Evolutionary conservation across 2,329 filamentous ascomycete species (phyloP), one percentile per base, ranked within the genome.

Genomic region (Colletotrichum chlorophyti): DNA sequence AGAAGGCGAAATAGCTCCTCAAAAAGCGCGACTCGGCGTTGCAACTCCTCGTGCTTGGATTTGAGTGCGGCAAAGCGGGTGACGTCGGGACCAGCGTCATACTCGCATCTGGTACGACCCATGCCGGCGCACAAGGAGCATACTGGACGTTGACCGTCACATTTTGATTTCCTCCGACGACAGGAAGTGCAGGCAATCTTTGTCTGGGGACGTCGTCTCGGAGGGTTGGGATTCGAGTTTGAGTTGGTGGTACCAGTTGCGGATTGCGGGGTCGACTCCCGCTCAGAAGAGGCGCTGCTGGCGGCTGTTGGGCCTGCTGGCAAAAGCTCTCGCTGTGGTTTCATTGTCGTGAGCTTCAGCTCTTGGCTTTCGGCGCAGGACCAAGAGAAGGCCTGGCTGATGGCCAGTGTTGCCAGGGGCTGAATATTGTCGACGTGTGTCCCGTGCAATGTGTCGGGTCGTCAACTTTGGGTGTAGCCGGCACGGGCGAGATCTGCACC

Each of bases 141-240:
- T 8, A 63, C 54, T 17, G 61, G 61, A 19, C 61, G 61, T 15
- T 34, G 23, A 17, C 61, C 61, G 24, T 63, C 61, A 29, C 61
- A 63, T 42, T 63, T 63, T 10, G 59, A 62, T 23, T 61, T 61
- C 32, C 58, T 37, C 19, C 59, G 48, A 4, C 61, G 61, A 17
- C 61, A 63, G 9, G 61, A 49, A 2, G 61, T 62, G 53, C 61
- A 63, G 4, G 61, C 61, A 10, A 63, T 58, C 17, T 53, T 61
- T 5, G 61, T 63, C 53, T 63, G 60, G 6, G 61, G 58, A 8
- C 53, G 58, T 14, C 52, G 54, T 21, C 45, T 62, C 17, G 48
- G 53, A 21, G 43, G 40, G 14, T 49, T 52, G 3, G 61, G 40
- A 5, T n/a, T n/a, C n/a, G n/a, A n/a, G n/a, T n/a, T n/a, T n/a